A percentile compares a stretch with the other conserved stretches of the same genome.
Evolutionary conservation across 768 basidiomycete species (phyloP).

Genomic region (Cystofilobasidium ferigula): DNA sequence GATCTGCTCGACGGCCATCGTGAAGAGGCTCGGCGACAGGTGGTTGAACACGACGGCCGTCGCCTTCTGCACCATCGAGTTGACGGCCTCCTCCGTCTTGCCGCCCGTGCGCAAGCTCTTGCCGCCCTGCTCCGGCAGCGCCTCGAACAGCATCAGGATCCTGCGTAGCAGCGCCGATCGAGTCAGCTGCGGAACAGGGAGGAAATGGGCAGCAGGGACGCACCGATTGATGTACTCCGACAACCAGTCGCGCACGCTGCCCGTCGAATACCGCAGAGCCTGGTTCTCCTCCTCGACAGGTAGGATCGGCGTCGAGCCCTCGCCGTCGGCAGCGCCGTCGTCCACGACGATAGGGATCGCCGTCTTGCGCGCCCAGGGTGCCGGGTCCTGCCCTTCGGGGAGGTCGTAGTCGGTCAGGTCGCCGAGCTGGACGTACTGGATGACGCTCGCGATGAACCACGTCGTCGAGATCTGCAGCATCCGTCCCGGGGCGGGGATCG

Average conservation of each 20-base stretch:
- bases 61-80: conserved; percentile 31
- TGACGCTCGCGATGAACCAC: conserved; percentile 60
- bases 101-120: conserved; percentile 54
- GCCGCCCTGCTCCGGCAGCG: conserved; percentile 73
- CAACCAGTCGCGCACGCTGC: conserved; percentile 16
- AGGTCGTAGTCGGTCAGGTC: conserved; percentile 53
- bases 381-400: conserved; percentile 57
- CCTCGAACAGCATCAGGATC: conserved; percentile 69
- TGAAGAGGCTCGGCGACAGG: conserved; percentile 61
- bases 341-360: conserved; percentile 19
- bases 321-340: background rate
- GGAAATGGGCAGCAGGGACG: background rate
- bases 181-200: conserved; percentile 32
- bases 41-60: conserved; percentile 19
- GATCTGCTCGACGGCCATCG: conserved; percentile 70
- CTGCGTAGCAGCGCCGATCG: conserved; percentile 38
- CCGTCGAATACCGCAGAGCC: conserved; percentile 21
- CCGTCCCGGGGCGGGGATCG: too few species aligned
- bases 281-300: conserved; percentile 23
- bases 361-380: background rate
- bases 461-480: conserved; percentile 55
- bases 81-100: conserved; percentile 38
- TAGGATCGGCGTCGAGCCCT: conserved; percentile 8
- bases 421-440: conserved; percentile 66
- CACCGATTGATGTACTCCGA: conserved; percentile 16